phyloP scores from a whole-genome alignment of 805 yeast species.

The Sugiyamaella lignohabitans region DNA sequence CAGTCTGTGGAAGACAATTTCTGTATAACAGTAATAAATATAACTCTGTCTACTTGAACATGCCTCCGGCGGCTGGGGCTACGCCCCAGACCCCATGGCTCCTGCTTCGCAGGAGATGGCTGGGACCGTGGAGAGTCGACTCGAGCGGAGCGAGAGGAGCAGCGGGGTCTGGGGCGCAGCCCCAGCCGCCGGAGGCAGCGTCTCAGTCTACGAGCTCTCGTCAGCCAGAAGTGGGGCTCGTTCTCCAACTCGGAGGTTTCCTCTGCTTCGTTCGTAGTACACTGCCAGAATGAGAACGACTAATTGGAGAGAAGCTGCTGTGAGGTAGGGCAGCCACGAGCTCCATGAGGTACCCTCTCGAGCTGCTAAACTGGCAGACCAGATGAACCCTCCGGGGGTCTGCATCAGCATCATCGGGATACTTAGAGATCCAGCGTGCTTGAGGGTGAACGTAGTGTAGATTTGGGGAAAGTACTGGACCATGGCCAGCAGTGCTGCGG shows the following conservation, averaged over 20 bases:
- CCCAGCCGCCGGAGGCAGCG: background rate
- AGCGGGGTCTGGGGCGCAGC: background rate
- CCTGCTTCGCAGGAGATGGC: too few species aligned
- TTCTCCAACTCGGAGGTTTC: background rate
- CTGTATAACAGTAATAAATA: constrained; percentile 54
- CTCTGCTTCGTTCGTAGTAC: constrained; percentile 34
- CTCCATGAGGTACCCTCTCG: constrained; percentile 82
- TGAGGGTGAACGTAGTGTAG: constrained; percentile 56
- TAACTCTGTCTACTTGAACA: background rate
- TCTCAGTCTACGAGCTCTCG: background rate
- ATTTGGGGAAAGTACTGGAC: constrained; percentile 79
- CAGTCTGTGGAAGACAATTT: constrained; percentile 92
- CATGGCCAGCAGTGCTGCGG: constrained; percentile 57
- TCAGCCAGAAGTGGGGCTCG: background rate
- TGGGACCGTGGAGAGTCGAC: background rate
- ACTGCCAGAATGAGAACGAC: constrained; percentile 56
- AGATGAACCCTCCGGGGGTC: constrained; percentile 82
- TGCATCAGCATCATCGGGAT: constrained; percentile 77
- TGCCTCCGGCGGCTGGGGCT: background rate
- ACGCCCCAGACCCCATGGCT: background rate
- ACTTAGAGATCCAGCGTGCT: constrained; percentile 76
- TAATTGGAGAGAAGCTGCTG: constrained; percentile 66
- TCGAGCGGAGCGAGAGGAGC: background rate
- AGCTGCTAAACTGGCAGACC: constrained; percentile 64
- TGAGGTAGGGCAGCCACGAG: constrained; percentile 73